phyloP scores from a whole-genome alignment of 2,329 filamentous ascomycete species.

The Xylaria digitata region DNA sequence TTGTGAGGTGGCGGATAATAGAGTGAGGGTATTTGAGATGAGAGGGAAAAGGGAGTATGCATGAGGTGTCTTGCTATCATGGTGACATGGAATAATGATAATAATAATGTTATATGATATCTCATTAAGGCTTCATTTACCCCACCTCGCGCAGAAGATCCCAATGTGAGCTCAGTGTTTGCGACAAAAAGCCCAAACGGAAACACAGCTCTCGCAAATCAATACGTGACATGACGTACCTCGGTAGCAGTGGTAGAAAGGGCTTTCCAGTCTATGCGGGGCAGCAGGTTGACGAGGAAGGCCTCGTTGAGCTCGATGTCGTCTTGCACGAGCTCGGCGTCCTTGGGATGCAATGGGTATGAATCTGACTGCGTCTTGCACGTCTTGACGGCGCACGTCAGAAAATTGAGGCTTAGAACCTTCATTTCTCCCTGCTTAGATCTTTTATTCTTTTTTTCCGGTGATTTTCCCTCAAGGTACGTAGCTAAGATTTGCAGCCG shows the following conservation, averaged over 20 bases:
- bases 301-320: slow-evolving; percentile 83
- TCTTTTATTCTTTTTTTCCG: not conserved
- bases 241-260: slow-evolving; percentile 80
- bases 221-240: slow-evolving; percentile 62
- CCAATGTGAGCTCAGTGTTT: not conserved
- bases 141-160: not conserved
- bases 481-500: not conserved
- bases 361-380: slow-evolving; percentile 85
- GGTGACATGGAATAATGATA: not conserved
- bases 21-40: not conserved
- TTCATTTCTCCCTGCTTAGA: slow-evolving; percentile 73
- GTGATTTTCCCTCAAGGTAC: not conserved
- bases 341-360: slow-evolving; percentile 91
- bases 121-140: not conserved
- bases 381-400: slow-evolving; percentile 94
- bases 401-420: slow-evolving; percentile 93
- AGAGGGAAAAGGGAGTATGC: not conserved
- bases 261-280: slow-evolving; percentile 88
- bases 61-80: not conserved
- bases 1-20: not conserved
- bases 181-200: not conserved
- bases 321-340: slow-evolving; percentile 88
- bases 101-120: not conserved
- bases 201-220: not conserved
- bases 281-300: slow-evolving; percentile 86